Conservation (phyloP, 495 filamentous ascomycete species). For the Lophiostoma macrostomum region DNA sequence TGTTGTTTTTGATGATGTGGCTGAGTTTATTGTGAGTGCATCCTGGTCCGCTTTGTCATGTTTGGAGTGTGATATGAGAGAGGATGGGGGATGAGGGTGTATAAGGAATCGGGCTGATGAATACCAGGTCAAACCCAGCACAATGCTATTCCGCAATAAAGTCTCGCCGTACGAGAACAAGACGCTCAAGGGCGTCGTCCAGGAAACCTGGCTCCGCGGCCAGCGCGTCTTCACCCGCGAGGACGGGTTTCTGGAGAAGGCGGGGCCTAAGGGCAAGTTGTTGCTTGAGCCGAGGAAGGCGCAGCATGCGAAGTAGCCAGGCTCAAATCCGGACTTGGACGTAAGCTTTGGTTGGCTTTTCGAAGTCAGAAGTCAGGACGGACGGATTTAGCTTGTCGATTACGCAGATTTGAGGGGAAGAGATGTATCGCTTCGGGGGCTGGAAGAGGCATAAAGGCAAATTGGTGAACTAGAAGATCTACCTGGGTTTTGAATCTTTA, state of each 20-base stretch:
- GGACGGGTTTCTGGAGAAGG: slow-evolving; percentile 59
- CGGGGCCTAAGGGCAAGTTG: slow-evolving; percentile 56
- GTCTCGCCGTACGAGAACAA: slow-evolving; percentile 89
- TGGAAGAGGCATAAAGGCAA: too few relatives aligned
- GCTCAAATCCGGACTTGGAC: too few relatives aligned
- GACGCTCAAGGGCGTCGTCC: slow-evolving; percentile 72
- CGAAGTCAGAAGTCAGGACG: too few relatives aligned
- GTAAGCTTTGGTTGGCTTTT: too few relatives aligned
- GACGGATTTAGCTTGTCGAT: too few relatives aligned
- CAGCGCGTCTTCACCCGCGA: slow-evolving; percentile 65
- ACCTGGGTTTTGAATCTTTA: too few relatives aligned
- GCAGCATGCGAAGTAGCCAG: too few relatives aligned
- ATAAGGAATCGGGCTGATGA: too few relatives aligned
- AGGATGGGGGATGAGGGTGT: too few relatives aligned
- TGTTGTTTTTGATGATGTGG: slow-evolving; percentile 84
- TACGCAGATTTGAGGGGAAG: too few relatives aligned
- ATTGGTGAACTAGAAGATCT: too few relatives aligned
- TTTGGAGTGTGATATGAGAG: neutral
- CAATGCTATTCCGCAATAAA: slow-evolving; percentile 94
- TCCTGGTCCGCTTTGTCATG: neutral
- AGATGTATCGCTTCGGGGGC: too few relatives aligned
- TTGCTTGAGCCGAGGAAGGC: slow-evolving; percentile 56
- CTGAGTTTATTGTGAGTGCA: slow-evolving; percentile 63
- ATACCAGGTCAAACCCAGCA: slow-evolving; percentile 35
- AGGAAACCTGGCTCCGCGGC: slow-evolving; percentile 88